Conservation (phyloP, 164 flowering plant species). For the Buxus sempervirens region DNA sequence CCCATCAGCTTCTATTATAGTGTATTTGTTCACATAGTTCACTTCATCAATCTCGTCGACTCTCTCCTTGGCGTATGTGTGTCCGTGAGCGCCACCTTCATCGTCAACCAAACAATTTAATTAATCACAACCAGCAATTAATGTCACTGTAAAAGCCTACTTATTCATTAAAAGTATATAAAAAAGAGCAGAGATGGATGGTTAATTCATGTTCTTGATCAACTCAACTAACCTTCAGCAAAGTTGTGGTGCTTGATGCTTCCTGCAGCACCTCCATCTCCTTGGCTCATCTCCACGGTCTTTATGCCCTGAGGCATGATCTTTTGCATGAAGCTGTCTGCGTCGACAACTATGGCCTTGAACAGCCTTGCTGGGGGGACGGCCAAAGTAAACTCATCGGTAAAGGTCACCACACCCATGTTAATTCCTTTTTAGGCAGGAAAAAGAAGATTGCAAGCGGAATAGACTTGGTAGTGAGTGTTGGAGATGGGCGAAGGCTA, state of each 20-base stretch:
- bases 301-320: slow-evolving; percentile 21
- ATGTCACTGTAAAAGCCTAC: not conserved
- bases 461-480: too few species aligned
- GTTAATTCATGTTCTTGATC: not conserved
- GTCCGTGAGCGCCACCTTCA: slow-evolving; percentile 6
- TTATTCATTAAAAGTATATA: too few species aligned
- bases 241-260: slow-evolving; percentile 24
- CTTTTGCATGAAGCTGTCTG: slow-evolving; percentile 26
- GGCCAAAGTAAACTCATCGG: slow-evolving; percentile 15
- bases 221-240: slow-evolving; percentile 18
- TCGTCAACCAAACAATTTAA: not conserved
- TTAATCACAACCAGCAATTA: too few species aligned
- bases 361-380: slow-evolving; percentile 26
- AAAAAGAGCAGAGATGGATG: too few species aligned
- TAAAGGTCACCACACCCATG: slow-evolving; percentile 28
- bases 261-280: slow-evolving; percentile 36
- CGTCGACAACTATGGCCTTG: slow-evolving; percentile 30
- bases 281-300: slow-evolving; percentile 18
- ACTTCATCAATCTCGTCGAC: slow-evolving; percentile 10
- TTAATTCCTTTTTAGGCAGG: too few species aligned
- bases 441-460: too few species aligned
- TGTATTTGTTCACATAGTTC: slow-evolving; percentile 13
- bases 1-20: slow-evolving; percentile 13
- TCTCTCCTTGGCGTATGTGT: slow-evolving; percentile 14
- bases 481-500: too few species aligned